Base-by-base conservation (phyloP, 2,329 filamentous ascomycete species). In the Alternaria burnsii region DNA sequence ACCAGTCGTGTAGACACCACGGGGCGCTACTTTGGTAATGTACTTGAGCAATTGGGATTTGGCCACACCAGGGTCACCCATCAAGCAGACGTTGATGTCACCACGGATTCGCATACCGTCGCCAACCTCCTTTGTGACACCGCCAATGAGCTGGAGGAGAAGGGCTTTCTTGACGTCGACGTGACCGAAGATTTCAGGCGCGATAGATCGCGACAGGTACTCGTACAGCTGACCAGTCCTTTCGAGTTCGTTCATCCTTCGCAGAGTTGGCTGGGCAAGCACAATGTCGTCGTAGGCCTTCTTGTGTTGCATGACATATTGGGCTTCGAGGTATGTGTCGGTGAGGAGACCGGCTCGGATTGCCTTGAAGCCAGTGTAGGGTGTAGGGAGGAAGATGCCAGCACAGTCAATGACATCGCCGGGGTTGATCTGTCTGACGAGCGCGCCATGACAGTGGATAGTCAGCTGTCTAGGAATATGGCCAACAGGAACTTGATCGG, bases 21-120 rank as follows among this genome's bases (percentile, higher is more conserved):
- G 92, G 63, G 95, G 95, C 1, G 95, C 94, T 30, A 99, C 95
- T 82, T 99, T 98, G 67, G 93, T 93, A 76, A 99, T 98, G 79
- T 99, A 99, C 82, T 97, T 98, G 68, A 99, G 86, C 68, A 99
- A 83, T 83, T 99, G 95, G 38, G 95, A 99, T 83, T 99, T 99
- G 82, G 95, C 95, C 76, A 99, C 95, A 92, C 95, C 95, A 77
- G 95, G 95, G 75, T 99, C 95, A 85, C 95, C 95, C 95, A 99
- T 99, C 74, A 99, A 83, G 79, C 95, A 98, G 65, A 99, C 90
- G 81, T 99, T 99, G 84, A 99, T 97, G 76, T 99, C 95, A 72
- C 95, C 95, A 85, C 95, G 93, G 77, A 99, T 99, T 73, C 93
- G 91, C 95, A 99, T 98, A 62, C 95, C 95, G 74, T 99, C 95